Base-by-base conservation (phyloP, 2,329 filamentous ascomycete genomes). In the Sporothrix euskadiensis region DNA sequence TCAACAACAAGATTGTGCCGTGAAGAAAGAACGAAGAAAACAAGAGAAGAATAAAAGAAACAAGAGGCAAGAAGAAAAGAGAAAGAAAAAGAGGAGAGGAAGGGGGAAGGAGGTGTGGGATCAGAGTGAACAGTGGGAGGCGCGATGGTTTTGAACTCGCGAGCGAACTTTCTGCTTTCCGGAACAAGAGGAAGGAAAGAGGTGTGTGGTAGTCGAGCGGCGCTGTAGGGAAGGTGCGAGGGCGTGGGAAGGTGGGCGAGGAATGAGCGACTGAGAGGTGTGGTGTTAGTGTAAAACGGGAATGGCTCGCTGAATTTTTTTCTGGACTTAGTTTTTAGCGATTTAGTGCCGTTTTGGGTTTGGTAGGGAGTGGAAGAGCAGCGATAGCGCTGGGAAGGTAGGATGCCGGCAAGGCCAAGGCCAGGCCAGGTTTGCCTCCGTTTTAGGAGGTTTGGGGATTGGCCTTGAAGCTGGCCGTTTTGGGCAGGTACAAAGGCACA, bases 61-160 rank as follows among this genome's bases (percentile, higher is more conserved):
- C 22, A 49, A 69, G 49, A 44, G 41, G 44, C 44, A 56, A 47
- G 30, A 57, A 44, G 54, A 69, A 41, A 22, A 47, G 39, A 69
- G 61, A 19, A 57, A 54, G 19, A 47, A 54, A 22, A 59, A 52
- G 35, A 41, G 39, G 30, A n/a, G 26, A 59, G 30, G 26, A 52
- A 35, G n/a, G 35, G 52, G 30, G 54, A 41, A 73, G 56, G 54
- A 56, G n/a, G 66, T 59, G 65, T 69, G 44, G 65, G 65, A 73
- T 72, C 52, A 49, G 49, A 71, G 63, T 59, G 52, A 66, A 63
- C 52, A 35, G 71, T 49, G 71, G 71, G 75, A 56, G 56, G 74
- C 59, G 66, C 56, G 69, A 72, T 66, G 73, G 75, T 75, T 76
- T 76, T 76, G 74, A 76, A 69, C 73, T 61, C 47, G 69, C 66